These are phyloP conservation scores for Urostyla sp. DNA, from an alignment of 73 alveolate genomes.

Conservation along the genomic window DNA sequence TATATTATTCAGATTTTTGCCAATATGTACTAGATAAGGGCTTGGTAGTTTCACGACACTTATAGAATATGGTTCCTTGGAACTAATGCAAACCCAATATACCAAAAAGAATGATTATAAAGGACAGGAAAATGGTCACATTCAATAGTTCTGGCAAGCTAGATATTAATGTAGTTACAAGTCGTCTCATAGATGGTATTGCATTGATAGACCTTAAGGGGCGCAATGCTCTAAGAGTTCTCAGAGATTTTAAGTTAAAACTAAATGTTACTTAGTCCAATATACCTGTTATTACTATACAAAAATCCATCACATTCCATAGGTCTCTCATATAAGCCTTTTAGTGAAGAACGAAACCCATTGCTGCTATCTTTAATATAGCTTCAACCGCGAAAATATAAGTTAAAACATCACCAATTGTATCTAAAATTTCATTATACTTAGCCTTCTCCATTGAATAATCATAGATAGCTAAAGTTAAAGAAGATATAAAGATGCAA, in stretches of 20 bases:
- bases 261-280: slow-evolving; percentile 29
- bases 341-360: slow-evolving; percentile 67
- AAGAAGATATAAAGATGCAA: slow-evolving; percentile 9
- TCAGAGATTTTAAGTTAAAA: slow-evolving; percentile 54
- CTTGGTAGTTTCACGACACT: slow-evolving; percentile 33
- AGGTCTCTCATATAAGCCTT: slow-evolving; percentile 72
- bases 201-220: slow-evolving; percentile 72
- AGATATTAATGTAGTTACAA: slow-evolving; percentile 49
- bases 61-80: slow-evolving; percentile 43
- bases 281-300: slow-evolving; percentile 54
- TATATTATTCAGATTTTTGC: slow-evolving; percentile 8
- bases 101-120: slow-evolving; percentile 58
- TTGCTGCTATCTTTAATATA: slow-evolving; percentile 61
- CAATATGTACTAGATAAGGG: slow-evolving; percentile 33
- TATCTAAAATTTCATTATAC: neutral
- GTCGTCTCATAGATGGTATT: slow-evolving; percentile 55
- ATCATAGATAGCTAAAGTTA: slow-evolving; percentile 34
- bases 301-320: slow-evolving; percentile 81
- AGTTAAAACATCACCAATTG: slow-evolving; percentile 46
- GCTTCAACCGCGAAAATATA: slow-evolving; percentile 64
- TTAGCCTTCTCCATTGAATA: slow-evolving; percentile 16
- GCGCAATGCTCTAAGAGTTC: slow-evolving; percentile 65
- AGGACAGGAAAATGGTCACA: slow-evolving; percentile 49
- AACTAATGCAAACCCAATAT: slow-evolving; percentile 63
- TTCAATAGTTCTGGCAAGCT: slow-evolving; percentile 59